These are phyloP conservation scores for Emmonsia crescens DNA, from an alignment of 2,329 filamentous ascomycete species.

Conservation along the genomic window DNA sequence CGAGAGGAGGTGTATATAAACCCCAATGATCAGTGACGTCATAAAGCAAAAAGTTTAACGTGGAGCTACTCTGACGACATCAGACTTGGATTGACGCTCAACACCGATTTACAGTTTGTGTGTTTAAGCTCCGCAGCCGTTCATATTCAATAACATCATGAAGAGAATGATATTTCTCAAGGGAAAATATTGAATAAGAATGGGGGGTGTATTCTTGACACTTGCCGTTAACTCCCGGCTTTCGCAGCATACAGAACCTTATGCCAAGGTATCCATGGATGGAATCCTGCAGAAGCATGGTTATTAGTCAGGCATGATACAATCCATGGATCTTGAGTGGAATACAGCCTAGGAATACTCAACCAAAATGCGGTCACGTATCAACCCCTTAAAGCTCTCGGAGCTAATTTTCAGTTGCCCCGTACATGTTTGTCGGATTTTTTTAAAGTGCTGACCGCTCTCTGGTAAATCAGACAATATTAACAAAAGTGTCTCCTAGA, in stretches of 20 bases:
- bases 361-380: too few relatives aligned
- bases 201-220: background rate
- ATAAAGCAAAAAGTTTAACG: background rate
- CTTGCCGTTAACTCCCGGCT: background rate
- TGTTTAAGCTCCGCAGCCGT: background rate
- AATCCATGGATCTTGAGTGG: too few relatives aligned
- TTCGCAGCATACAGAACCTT: too few relatives aligned
- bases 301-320: too few relatives aligned
- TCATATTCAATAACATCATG: background rate
- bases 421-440: background rate
- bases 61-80: background rate
- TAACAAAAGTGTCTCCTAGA: background rate
- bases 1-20: background rate
- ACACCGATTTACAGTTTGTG: too few relatives aligned
- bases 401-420: background rate
- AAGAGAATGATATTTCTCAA: background rate
- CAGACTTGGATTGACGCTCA: background rate
- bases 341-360: too few relatives aligned
- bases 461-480: background rate
- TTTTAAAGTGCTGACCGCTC: background rate
- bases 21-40: background rate
- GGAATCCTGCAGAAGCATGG: too few relatives aligned
- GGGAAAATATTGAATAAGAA: background rate
- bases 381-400: background rate
- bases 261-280: too few relatives aligned